Percentiles rank a stretch among this genome's conserved stretches.
These are phyloP conservation scores for Vachellia pachyceras DNA, from an alignment of 306 rosid genomes.

Conservation along the genomic window DNA sequence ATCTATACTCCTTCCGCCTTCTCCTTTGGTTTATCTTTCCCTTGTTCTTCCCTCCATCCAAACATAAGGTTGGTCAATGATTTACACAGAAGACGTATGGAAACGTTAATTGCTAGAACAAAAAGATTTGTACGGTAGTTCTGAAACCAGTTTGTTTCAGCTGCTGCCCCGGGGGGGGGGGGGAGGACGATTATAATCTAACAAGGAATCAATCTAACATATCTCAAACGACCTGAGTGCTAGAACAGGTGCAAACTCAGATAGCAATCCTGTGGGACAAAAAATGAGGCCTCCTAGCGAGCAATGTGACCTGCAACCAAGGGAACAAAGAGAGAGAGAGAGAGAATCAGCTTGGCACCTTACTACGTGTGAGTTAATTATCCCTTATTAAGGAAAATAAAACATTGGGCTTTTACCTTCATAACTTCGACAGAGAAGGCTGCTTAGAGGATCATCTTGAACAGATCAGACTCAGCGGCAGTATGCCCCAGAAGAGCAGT, in stretches of 20 bases:
- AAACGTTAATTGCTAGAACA: neutral
- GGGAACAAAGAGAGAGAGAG: neutral
- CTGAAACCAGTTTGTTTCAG: neutral
- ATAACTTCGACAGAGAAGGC: constrained; percentile 28
- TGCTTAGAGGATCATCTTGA: constrained; percentile 18
- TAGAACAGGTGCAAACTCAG: constrained; percentile 29
- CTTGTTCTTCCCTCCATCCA: neutral
- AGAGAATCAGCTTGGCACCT: neutral
- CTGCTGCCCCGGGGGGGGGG: neutral
- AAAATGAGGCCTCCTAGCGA: constrained; percentile 28
- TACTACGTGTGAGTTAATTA: constrained; percentile 18
- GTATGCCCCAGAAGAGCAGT: neutral
- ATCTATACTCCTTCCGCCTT: too few relatives aligned
- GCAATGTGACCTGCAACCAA: constrained; percentile 36
- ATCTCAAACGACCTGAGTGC: constrained; percentile 13
- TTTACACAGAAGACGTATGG: neutral
- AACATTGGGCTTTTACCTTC: constrained; percentile 35
- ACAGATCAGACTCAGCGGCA: constrained; percentile 33
- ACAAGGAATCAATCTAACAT: neutral
- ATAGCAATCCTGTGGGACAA: constrained; percentile 7
- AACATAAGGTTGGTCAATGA: neutral
- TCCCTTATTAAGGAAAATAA: constrained; percentile 14
- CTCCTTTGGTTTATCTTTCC: neutral
- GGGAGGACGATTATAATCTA: neutral
- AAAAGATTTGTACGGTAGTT: neutral